These are phyloP conservation scores for Phytopythium helicoides DNA, from an alignment of 352 stramenopile species.

Conservation along the genomic window DNA sequence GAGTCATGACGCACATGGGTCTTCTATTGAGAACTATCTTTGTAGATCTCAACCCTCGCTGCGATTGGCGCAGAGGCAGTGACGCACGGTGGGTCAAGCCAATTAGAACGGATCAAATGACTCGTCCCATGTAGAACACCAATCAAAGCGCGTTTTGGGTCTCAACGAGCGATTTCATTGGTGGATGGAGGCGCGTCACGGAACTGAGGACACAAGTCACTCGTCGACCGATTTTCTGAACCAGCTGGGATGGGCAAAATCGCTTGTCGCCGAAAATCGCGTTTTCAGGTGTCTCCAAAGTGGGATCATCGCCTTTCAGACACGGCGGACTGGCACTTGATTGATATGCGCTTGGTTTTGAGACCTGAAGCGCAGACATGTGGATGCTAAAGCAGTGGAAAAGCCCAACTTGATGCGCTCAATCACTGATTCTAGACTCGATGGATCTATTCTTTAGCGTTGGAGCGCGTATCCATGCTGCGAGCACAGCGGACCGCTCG, in stretches of 20 bases:
- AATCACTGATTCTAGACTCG: neutral
- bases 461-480: constrained; percentile 3
- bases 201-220: constrained; percentile 3
- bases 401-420: too few species aligned
- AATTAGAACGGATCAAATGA: neutral
- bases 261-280: neutral
- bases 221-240: constrained; percentile 1
- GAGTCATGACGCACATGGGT: neutral
- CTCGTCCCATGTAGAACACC: neutral
- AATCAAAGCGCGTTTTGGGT: neutral
- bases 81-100: constrained; percentile 6
- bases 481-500: neutral
- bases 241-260: too few species aligned
- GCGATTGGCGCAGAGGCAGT: neutral
- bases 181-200: neutral
- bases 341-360: constrained; percentile 5
- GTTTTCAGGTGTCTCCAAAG: neutral
- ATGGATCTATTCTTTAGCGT: constrained; percentile 4
- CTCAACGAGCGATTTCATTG: neutral
- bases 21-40: neutral
- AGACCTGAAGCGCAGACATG: neutral
- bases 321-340: neutral
- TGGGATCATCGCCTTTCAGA: constrained; percentile 3
- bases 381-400: neutral
- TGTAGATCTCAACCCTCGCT: neutral